Evolutionary conservation across 768 basidiomycete species (phyloP).

Genomic region (Collybiopsis luxurians): DNA sequence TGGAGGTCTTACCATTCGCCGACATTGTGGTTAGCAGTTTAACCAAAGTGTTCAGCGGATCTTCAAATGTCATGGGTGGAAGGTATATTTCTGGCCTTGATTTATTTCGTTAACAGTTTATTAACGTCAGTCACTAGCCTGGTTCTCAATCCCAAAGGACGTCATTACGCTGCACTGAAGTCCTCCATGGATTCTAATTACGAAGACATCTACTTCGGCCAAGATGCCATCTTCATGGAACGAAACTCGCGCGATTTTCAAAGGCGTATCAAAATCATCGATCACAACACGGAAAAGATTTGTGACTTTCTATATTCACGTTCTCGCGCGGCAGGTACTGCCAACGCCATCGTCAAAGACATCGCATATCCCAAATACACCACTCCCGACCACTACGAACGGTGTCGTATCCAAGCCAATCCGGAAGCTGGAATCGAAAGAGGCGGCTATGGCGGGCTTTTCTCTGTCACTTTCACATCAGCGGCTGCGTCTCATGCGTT

Average conservation of each 20-base stretch:
- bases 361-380: conserved; percentile 90
- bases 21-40: conserved; percentile 92
- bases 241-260: conserved; percentile 95
- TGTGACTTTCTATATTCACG: conserved; percentile 74
- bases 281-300: conserved; percentile 77
- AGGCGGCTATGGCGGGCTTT: conserved; percentile 82
- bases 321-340: conserved; percentile 39
- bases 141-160: conserved; percentile 78
- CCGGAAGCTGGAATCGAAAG: conserved; percentile 27
- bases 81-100: conserved; percentile 51
- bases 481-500: conserved; percentile 68
- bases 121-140: conserved; percentile 46
- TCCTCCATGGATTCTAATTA: conserved; percentile 52
- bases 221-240: conserved; percentile 96
- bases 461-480: conserved; percentile 82
- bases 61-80: conserved; percentile 96
- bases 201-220: conserved; percentile 85
- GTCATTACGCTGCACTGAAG: conserved; percentile 68
- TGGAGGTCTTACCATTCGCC: conserved; percentile 81
- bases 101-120: not conserved
- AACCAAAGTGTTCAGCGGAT: conserved; percentile 93
- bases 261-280: conserved; percentile 70
- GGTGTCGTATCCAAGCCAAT: conserved; percentile 51
- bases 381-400: conserved; percentile 68
- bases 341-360: conserved; percentile 60